Evolutionary conservation across 371 early-diverging fungal genomes (phyloP).

Genomic region (Apophysomyces elegans): DNA sequence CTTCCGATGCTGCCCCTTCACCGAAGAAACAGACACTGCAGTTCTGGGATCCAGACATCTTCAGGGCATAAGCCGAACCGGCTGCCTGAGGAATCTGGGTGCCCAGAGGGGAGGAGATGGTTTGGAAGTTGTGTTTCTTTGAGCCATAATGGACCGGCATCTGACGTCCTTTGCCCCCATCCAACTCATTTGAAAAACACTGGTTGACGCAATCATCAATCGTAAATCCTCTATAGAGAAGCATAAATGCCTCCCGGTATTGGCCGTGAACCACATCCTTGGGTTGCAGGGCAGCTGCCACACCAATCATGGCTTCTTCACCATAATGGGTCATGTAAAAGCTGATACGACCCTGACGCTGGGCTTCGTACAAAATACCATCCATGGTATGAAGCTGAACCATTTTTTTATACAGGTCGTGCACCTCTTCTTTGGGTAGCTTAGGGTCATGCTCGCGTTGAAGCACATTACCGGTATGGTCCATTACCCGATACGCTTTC

Average conservation of each 20-base stretch:
- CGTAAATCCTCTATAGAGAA: slow-evolving; percentile 93
- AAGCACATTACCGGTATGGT: slow-evolving; percentile 80
- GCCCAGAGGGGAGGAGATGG: slow-evolving; percentile 95
- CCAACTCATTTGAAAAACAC: slow-evolving; percentile 89
- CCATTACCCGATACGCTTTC: slow-evolving; percentile 94
- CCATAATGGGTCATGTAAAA: slow-evolving; percentile 99
- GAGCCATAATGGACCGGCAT: slow-evolving; percentile 99
- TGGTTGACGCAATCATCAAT: slow-evolving; percentile 95
- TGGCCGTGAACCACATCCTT: slow-evolving; percentile 93
- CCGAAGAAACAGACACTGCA: slow-evolving; percentile 95
- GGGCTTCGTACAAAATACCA: slow-evolving; percentile 95
- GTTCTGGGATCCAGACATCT: slow-evolving; percentile 75
- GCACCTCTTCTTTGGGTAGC: slow-evolving; percentile 73
- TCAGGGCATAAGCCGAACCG: slow-evolving; percentile 96
- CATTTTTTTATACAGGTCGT: slow-evolving; percentile 91
- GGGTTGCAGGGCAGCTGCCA: slow-evolving; percentile 84
- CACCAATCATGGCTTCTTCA: slow-evolving; percentile 95
- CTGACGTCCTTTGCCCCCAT: slow-evolving; percentile 95
- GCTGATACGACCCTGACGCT: slow-evolving; percentile 96
- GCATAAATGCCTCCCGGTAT: slow-evolving; percentile 95
- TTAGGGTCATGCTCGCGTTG: slow-evolving; percentile 78
- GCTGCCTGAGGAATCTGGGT: slow-evolving; percentile 99
- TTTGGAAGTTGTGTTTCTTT: slow-evolving; percentile 85
- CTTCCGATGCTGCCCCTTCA: slow-evolving; percentile 97
- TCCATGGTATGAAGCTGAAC: slow-evolving; percentile 90